phyloP scores from a whole-genome alignment of 1,139 yeast species.

The Yamadazyma triangularis region DNA sequence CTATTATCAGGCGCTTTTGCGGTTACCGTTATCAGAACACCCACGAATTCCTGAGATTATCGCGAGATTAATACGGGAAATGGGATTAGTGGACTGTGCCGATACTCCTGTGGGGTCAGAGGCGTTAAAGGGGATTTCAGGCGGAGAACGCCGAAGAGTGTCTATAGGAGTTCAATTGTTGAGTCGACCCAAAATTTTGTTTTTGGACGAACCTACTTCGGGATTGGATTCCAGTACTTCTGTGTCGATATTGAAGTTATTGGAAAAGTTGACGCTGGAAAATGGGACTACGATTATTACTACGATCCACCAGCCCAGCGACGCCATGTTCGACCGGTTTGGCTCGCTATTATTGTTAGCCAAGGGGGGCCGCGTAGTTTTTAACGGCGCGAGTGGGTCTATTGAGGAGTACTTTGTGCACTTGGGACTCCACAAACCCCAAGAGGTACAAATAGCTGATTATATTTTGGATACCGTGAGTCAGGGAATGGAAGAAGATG shows the following conservation, averaged over 20 bases:
- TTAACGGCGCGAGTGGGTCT: slow-evolving; percentile 46
- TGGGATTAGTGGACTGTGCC: slow-evolving; percentile 76
- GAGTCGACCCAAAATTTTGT: slow-evolving; percentile 64
- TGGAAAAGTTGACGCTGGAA: slow-evolving; percentile 49
- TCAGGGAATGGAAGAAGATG: slow-evolving; percentile 31
- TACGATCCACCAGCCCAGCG: slow-evolving; percentile 84
- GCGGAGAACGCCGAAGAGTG: slow-evolving; percentile 82
- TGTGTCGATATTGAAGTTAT: slow-evolving; percentile 57
- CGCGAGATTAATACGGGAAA: slow-evolving; percentile 54
- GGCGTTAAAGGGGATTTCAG: slow-evolving; percentile 71
- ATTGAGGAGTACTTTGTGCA: slow-evolving; percentile 38
- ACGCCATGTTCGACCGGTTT: slow-evolving; percentile 56
- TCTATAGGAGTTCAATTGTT: slow-evolving; percentile 77
- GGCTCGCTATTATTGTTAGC: slow-evolving; percentile 67
- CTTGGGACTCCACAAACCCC: slow-evolving; percentile 53
- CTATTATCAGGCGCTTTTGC: slow-evolving; percentile 62
- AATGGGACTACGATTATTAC: slow-evolving; percentile 68
- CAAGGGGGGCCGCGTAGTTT: slow-evolving; percentile 69
- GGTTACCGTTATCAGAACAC: slow-evolving; percentile 44
- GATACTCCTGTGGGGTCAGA: slow-evolving; percentile 74
- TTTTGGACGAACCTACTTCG: slow-evolving; percentile 85
- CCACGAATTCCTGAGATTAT: slow-evolving; percentile 30
- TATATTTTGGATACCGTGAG: slow-evolving; percentile 68
- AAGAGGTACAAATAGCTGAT: slow-evolving; percentile 67
- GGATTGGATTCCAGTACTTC: slow-evolving; percentile 82